These are phyloP conservation scores for Rhodotorula kratochvilovae DNA, from an alignment of 768 basidiomycete genomes.

Conservation along the genomic window DNA sequence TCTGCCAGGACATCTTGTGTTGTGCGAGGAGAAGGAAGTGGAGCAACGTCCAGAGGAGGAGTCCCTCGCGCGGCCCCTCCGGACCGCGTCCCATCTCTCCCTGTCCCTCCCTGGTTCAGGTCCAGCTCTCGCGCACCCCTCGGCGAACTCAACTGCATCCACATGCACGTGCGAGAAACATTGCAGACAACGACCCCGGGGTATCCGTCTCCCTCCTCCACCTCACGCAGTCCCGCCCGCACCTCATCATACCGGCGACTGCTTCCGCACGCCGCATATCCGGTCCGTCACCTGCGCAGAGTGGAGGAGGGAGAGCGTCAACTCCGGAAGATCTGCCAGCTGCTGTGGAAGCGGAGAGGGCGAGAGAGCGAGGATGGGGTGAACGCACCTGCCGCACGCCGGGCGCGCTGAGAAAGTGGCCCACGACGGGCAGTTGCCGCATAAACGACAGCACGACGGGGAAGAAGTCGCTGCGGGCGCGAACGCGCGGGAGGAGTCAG, in stretches of 20 bases:
- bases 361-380: neutral
- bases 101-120: too few species aligned
- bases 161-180: too few species aligned
- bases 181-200: too few species aligned
- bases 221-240: neutral
- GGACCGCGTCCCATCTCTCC: too few species aligned
- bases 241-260: slow-evolving; percentile 19
- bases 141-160: too few species aligned
- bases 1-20: slow-evolving; percentile 65
- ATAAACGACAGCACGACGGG: slow-evolving; percentile 96
- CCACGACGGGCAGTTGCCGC: slow-evolving; percentile 86
- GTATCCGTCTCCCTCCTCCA: too few species aligned
- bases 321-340: neutral
- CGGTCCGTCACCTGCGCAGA: slow-evolving; percentile 70
- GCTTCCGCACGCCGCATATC: slow-evolving; percentile 46
- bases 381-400: slow-evolving; percentile 69
- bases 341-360: slow-evolving; percentile 41
- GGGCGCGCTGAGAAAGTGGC: slow-evolving; percentile 76
- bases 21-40: neutral
- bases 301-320: slow-evolving; percentile 5
- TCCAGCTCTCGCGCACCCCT: too few species aligned
- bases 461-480: slow-evolving; percentile 82
- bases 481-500: too few species aligned
- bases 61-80: neutral
- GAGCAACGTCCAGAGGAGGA: neutral